A percentile compares a stretch with the other conserved stretches of the same genome.
phyloP scores from a whole-genome alignment of 73 alveolate genomes.

The Paramecium caudatum region DNA sequence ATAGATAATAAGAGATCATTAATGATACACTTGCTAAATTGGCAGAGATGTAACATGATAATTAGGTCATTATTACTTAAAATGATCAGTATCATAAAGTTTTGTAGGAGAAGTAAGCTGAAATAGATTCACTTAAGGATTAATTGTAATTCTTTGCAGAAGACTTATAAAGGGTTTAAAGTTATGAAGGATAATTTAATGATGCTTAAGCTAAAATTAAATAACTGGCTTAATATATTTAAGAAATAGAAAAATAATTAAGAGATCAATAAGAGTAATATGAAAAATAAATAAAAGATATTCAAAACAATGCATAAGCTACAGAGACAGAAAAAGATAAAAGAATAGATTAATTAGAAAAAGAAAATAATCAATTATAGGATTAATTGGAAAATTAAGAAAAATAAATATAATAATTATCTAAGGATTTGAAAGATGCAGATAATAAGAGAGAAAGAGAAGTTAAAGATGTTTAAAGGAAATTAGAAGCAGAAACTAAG shows the following conservation, averaged over 20 bases:
- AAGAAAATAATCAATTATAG: not conserved
- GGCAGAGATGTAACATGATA: slow-evolving; percentile 52
- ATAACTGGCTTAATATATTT: not conserved
- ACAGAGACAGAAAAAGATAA: not conserved
- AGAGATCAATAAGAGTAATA: not conserved
- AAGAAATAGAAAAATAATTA: slow-evolving; percentile 7
- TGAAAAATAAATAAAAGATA: slow-evolving; percentile 13
- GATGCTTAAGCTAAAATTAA: not conserved
- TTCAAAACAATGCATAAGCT: not conserved
- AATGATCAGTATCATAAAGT: slow-evolving; percentile 25
- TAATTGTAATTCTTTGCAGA: slow-evolving; percentile 53
- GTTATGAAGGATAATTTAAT: slow-evolving; percentile 31
- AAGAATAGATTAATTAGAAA: not conserved
- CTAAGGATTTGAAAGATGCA: slow-evolving; percentile 5
- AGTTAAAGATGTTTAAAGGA: slow-evolving; percentile 30
- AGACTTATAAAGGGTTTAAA: slow-evolving; percentile 31
- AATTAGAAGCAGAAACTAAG: slow-evolving; percentile 25
- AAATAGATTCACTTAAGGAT: slow-evolving; percentile 53
- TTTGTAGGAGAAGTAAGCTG: slow-evolving; percentile 22
- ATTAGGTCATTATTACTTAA: slow-evolving; percentile 41
- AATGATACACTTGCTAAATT: slow-evolving; percentile 21
- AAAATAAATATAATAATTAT: slow-evolving; percentile 22
- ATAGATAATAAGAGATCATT: not conserved
- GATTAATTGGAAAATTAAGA: not conserved
- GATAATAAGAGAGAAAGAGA: slow-evolving; percentile 58